phyloP scores from a whole-genome alignment of 257 asterid species.

The Capsicum rhomboideum region DNA sequence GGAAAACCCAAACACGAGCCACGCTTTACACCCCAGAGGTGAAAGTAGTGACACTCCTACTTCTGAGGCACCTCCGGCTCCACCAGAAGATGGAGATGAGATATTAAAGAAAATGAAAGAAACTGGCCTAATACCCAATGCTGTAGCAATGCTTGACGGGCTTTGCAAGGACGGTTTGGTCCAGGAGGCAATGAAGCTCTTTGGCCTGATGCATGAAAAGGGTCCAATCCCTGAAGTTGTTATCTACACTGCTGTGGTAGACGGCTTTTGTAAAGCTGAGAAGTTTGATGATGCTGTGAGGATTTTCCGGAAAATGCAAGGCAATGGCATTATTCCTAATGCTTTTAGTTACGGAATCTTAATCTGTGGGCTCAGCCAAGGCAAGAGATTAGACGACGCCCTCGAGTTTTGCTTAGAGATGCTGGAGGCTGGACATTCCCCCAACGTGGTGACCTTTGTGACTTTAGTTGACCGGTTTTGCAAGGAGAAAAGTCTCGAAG shows the following conservation, averaged over 20 bases:
- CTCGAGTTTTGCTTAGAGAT: slow-evolving; percentile 40
- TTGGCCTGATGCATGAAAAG: slow-evolving; percentile 75
- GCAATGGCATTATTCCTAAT: slow-evolving; percentile 55
- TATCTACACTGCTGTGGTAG: slow-evolving; percentile 82
- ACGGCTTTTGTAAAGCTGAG: slow-evolving; percentile 79
- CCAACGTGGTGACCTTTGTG: slow-evolving; percentile 48
- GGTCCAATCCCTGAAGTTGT: slow-evolving; percentile 84
- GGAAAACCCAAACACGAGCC: slow-evolving; percentile 2
- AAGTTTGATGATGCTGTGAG: slow-evolving; percentile 65
- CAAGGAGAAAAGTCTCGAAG: slow-evolving; percentile 63
- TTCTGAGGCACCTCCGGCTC: slow-evolving; percentile 25
- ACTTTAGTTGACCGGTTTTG: slow-evolving; percentile 60
- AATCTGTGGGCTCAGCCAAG: slow-evolving; percentile 48
- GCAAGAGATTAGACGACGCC: slow-evolving; percentile 60
- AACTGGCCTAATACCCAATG: slow-evolving; percentile 83
- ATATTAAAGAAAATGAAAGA: slow-evolving; percentile 85
- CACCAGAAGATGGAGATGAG: slow-evolving; percentile 65
- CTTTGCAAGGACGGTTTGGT: slow-evolving; percentile 85
- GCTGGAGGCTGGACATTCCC: slow-evolving; percentile 70
- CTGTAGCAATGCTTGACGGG: slow-evolving; percentile 93
- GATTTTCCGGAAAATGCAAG: slow-evolving; percentile 69
- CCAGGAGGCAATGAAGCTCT: slow-evolving; percentile 83
- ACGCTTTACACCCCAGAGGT: not conserved
- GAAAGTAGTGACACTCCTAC: slow-evolving; percentile 3
- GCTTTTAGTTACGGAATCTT: slow-evolving; percentile 48